Evolutionary conservation across 768 basidiomycete species (phyloP).

Genomic region (Mycena rosella): DNA sequence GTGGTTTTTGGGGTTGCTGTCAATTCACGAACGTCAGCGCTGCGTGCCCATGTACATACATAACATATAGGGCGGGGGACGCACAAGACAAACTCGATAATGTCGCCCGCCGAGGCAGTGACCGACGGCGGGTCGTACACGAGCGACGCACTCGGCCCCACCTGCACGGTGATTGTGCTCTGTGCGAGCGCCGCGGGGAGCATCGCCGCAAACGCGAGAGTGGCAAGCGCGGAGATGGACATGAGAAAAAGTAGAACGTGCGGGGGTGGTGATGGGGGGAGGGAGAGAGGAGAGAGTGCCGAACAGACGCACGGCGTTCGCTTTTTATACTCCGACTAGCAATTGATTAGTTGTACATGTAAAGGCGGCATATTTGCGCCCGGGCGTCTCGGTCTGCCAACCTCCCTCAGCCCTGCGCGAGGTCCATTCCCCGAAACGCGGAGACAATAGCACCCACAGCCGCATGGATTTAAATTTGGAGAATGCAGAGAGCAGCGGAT

Average conservation of each 20-base stretch:
- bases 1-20: conserved; percentile 44
- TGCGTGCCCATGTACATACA: no score
- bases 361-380: not conserved
- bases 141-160: conserved; percentile 35
- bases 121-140: conserved; percentile 37
- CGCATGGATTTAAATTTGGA: not conserved
- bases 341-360: no score
- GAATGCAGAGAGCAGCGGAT: not conserved
- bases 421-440: no score
- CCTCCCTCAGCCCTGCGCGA: no score
- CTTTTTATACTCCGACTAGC: not conserved
- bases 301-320: not conserved
- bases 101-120: conserved; percentile 36
- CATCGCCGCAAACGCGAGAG: conserved; percentile 14
- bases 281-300: not conserved
- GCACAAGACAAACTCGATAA: conserved; percentile 39
- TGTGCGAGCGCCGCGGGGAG: conserved; percentile 28
- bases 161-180: conserved; percentile 31
- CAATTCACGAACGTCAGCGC: no score
- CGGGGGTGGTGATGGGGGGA: not conserved
- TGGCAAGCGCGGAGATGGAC: conserved; percentile 5
- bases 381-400: no score
- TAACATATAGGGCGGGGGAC: not conserved
- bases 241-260: conserved; percentile 12
- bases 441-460: no score